Evolutionary conservation across 306 rosid genomes (phyloP).

Genomic region (Lablab purpureus): DNA sequence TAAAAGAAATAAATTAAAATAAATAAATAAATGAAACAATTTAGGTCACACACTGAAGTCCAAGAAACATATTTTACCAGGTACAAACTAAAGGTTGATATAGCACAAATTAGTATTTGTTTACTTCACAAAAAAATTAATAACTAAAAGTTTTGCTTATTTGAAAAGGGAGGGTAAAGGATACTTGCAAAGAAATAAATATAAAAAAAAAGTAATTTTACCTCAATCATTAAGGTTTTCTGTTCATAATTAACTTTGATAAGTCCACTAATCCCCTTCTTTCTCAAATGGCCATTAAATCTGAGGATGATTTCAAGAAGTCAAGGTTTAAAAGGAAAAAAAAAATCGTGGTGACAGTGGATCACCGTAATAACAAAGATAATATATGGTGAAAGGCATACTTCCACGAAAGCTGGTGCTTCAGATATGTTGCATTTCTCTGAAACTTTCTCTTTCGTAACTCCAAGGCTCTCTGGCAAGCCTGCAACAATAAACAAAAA

Average conservation of each 20-base stretch:
- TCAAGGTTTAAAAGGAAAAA: neutral
- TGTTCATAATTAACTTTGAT: slow-evolving; percentile 73
- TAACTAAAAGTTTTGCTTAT: neutral
- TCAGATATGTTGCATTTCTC: slow-evolving; percentile 68
- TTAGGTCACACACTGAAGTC: slow-evolving; percentile 29
- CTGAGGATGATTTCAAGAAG: slow-evolving; percentile 51
- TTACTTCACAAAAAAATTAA: neutral
- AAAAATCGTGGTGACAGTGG: neutral
- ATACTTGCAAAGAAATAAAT: slow-evolving; percentile 5
- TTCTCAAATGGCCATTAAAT: slow-evolving; percentile 80
- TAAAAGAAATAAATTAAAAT: slow-evolving; percentile 12
- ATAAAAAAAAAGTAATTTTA: slow-evolving; percentile 47
- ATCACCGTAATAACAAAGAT: slow-evolving; percentile 11
- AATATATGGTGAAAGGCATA: slow-evolving; percentile 48
- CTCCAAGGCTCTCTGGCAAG: slow-evolving; percentile 70
- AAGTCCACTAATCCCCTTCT: slow-evolving; percentile 87
- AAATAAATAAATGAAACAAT: slow-evolving; percentile 7
- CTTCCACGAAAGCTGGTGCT: slow-evolving; percentile 87
- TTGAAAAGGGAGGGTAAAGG: neutral
- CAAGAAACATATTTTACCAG: slow-evolving; percentile 19
- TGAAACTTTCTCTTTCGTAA: slow-evolving; percentile 62
- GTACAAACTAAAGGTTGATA: slow-evolving; percentile 17
- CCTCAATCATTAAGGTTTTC: slow-evolving; percentile 84
- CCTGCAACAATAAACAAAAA: slow-evolving; percentile 53
- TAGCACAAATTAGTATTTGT: slow-evolving; percentile 1